phyloP scores from a whole-genome alignment of 2,329 filamentous ascomycete species.

The Rosellinia necatrix region DNA sequence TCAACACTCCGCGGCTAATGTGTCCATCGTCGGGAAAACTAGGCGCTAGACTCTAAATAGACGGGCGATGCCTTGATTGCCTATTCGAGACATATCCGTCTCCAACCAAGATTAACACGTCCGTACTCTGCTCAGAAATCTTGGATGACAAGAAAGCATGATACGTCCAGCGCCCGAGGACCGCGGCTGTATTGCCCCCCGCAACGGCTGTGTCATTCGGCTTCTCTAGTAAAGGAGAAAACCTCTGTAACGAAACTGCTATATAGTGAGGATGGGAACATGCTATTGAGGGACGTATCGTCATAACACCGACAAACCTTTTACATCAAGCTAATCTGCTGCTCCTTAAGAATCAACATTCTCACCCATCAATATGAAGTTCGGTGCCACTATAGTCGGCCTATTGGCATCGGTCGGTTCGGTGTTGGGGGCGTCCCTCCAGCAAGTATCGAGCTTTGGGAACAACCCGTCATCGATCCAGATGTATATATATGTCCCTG shows the following conservation, averaged over 20 bases:
- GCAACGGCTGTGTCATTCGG: constrained; percentile 4
- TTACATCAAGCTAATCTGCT: background rate
- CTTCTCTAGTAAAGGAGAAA: background rate
- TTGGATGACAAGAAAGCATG: background rate
- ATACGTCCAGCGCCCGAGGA: constrained; percentile 5
- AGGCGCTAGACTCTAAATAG: constrained; percentile 6
- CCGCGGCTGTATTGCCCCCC: constrained; percentile 7
- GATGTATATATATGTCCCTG: constrained; percentile 53
- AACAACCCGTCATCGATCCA: constrained; percentile 47
- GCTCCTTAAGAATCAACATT: background rate
- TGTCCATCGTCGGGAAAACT: background rate
- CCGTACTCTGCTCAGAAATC: background rate
- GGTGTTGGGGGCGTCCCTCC: constrained; percentile 20
- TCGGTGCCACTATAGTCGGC: background rate
- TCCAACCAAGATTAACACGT: background rate
- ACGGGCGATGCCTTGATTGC: background rate
- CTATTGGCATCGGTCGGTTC: constrained; percentile 9
- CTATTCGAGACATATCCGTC: background rate
- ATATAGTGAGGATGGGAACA: background rate
- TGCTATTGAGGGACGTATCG: background rate
- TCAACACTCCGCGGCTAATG: constrained; percentile 12
- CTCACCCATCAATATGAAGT: constrained; percentile 11
- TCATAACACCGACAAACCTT: background rate
- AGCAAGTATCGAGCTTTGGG: constrained; percentile 48
- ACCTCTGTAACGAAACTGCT: background rate